A percentile compares a stretch with the other conserved stretches of the same genome.
Evolutionary conservation across 371 early-diverging fungal species (phyloP).

Genomic region (Aphelidium insulamus): DNA sequence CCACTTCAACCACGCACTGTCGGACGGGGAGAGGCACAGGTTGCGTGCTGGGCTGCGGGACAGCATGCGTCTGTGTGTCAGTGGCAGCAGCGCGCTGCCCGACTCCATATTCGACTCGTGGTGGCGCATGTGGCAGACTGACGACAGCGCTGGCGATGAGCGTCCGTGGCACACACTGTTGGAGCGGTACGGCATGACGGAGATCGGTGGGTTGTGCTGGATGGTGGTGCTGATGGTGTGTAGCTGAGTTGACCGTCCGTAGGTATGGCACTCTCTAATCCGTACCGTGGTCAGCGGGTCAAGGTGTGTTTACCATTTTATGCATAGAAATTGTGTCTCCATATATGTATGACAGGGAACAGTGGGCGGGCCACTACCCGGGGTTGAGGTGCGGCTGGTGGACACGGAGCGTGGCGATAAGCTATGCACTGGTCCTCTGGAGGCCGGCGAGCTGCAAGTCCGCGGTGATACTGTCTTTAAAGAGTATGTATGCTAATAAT

Average conservation of each 20-base stretch:
- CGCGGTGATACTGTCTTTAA: constrained; percentile 39
- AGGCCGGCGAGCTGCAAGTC: constrained; percentile 44
- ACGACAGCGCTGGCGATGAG: constrained; percentile 32
- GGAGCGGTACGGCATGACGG: constrained; percentile 75
- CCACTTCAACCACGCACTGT: constrained; percentile 6
- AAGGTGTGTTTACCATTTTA: constrained; percentile 9
- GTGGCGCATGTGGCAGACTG: no score
- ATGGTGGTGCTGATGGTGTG: no score
- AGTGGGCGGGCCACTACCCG: constrained; percentile 54
- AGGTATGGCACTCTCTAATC: constrained; percentile 63
- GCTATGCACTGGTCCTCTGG: constrained; percentile 19
- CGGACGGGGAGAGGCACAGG: constrained; percentile 8
- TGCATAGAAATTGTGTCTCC: neutral
- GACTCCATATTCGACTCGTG: constrained; percentile 32
- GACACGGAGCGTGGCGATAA: constrained; percentile 20
- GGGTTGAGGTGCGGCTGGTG: constrained; percentile 35
- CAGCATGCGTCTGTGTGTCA: constrained; percentile 51
- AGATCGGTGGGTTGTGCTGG: no score
- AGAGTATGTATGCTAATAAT: constrained; percentile 13
- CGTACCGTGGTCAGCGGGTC: constrained; percentile 18
- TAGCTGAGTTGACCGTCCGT: no score
- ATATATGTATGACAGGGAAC: constrained; percentile 26
- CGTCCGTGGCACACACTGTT: constrained; percentile 42
- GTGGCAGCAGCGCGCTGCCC: constrained; percentile 56
- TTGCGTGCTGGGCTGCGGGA: constrained; percentile 19